Evolutionary conservation across 345 rosid species (phyloP).

Genomic region (Euclidium syriacum): DNA sequence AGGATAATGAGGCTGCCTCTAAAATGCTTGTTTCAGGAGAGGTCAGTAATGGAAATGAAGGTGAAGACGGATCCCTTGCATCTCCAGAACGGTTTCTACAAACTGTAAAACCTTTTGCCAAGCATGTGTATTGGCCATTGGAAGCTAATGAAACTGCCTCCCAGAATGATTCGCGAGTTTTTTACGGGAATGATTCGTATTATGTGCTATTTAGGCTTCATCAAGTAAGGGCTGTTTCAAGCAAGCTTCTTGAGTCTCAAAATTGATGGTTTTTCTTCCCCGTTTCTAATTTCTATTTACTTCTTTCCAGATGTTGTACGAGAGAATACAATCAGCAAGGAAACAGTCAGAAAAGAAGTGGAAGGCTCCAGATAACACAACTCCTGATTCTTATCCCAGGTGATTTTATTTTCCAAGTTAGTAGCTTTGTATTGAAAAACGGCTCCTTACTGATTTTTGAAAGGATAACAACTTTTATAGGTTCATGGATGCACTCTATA

Average conservation of each 20-base stretch:
- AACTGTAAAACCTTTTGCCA: slow-evolving; percentile 79
- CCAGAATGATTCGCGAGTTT: slow-evolving; percentile 50
- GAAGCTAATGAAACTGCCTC: slow-evolving; percentile 48
- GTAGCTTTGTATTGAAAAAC: neutral
- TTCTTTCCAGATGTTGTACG: slow-evolving; percentile 66
- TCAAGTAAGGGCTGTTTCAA: slow-evolving; percentile 51
- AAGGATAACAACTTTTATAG: slow-evolving; percentile 38
- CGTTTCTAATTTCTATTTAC: neutral
- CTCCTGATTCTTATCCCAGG: slow-evolving; percentile 86
- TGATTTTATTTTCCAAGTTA: slow-evolving; percentile 21
- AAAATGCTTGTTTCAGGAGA: slow-evolving; percentile 72
- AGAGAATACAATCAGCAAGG: slow-evolving; percentile 87
- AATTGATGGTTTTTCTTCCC: neutral
- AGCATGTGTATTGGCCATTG: slow-evolving; percentile 55
- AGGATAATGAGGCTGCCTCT: slow-evolving; percentile 69
- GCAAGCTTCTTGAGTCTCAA: neutral
- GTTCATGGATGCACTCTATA: slow-evolving; percentile 90
- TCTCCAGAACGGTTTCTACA: slow-evolving; percentile 69
- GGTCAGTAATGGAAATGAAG: slow-evolving; percentile 70
- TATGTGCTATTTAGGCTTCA: slow-evolving; percentile 95
- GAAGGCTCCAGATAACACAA: slow-evolving; percentile 64
- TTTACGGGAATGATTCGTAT: slow-evolving; percentile 92
- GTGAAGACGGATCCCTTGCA: slow-evolving; percentile 58
- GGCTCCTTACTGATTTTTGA: slow-evolving; percentile 11
- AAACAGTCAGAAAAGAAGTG: slow-evolving; percentile 81